A percentile compares a stretch with the other conserved stretches of the same genome.
These are phyloP conservation scores for Postia placenta DNA, from an alignment of 768 basidiomycete species.

Conservation along the genomic window DNA sequence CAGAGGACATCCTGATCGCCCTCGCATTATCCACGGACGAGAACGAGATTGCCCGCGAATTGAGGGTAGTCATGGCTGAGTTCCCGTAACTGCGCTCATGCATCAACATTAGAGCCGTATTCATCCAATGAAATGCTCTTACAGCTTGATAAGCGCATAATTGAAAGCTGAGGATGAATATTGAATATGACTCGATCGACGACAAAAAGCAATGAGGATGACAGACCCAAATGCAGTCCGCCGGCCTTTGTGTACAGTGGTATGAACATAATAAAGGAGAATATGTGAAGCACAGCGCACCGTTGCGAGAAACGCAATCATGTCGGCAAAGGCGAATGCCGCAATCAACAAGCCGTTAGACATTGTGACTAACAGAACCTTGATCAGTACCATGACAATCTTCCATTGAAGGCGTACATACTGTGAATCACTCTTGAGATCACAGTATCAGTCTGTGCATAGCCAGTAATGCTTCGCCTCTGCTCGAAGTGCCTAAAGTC, in stretches of 20 bases:
- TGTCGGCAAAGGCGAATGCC: constrained; percentile 27
- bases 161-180: constrained; percentile 21
- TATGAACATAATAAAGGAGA: not conserved
- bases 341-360: constrained; percentile 35
- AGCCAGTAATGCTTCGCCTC: constrained; percentile 31
- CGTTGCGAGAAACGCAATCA: constrained; percentile 9
- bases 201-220: not conserved
- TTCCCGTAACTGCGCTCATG: constrained; percentile 22
- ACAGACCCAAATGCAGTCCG: not conserved
- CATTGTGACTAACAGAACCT: constrained; percentile 26
- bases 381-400: not conserved
- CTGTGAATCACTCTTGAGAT: constrained; percentile 29
- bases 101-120: not conserved
- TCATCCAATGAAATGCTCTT: not conserved
- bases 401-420: not conserved
- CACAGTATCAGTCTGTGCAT: constrained; percentile 30
- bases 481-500: constrained; percentile 9
- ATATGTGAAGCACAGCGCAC: not conserved
- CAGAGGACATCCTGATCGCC: not conserved
- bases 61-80: constrained; percentile 28
- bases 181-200: constrained; percentile 6
- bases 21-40: not conserved
- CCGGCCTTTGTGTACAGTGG: not conserved
- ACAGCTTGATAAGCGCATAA: constrained; percentile 27
- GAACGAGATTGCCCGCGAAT: constrained; percentile 15